Base-by-base conservation (phyloP, 202 grass and related monocot species). In the Saccharum hybrid region DNA sequence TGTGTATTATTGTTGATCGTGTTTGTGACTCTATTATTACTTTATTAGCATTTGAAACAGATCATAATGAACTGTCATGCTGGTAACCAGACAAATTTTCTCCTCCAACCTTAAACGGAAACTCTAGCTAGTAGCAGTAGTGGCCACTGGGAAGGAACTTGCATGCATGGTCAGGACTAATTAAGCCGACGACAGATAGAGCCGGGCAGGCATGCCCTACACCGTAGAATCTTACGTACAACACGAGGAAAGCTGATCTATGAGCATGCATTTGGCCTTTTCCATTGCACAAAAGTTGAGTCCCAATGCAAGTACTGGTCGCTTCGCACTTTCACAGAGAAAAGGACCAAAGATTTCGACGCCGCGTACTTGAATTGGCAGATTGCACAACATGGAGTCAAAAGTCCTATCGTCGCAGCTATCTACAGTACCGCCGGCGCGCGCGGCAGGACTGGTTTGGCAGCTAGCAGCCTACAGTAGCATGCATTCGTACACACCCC, bases 401-500 rank as follows among this genome's bases (percentile, higher is more conserved):
- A 62, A 62, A 23, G 18, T 14, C 54, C 54, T 21, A 22, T 3
- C 7, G 0, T 18, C 0, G 7, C 52, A n/a, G 37, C 37, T 39
- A 39, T 39, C 37, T 39, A 39, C 37, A 39, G 37, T 7, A 39
- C 10, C 10, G 8, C 4, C 16, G 49, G 28, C 11, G 45, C 12
- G 14, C 46, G 46, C 51, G 18, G 7, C 52, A 2, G 18, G 52
- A 59, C 54, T 19, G 52, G 10, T 49, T 45, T 72, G 80, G 69
- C 54, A 2, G 59, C 80, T 64, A 21, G 72, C 42, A 39, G 4
- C 15, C 4, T 37, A 34, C 33, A 15, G 1, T 45, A 19, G 46
- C 41, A 38, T 14, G 79, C 81, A 65, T 59, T 41, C 63, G 71
- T 31, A 67, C 56, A 51, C 26, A 31, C 18, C n/a, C 49, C 31